phyloP scores from a whole-genome alignment of 805 yeast species.

The Metschnikowia drakensbergensis region DNA sequence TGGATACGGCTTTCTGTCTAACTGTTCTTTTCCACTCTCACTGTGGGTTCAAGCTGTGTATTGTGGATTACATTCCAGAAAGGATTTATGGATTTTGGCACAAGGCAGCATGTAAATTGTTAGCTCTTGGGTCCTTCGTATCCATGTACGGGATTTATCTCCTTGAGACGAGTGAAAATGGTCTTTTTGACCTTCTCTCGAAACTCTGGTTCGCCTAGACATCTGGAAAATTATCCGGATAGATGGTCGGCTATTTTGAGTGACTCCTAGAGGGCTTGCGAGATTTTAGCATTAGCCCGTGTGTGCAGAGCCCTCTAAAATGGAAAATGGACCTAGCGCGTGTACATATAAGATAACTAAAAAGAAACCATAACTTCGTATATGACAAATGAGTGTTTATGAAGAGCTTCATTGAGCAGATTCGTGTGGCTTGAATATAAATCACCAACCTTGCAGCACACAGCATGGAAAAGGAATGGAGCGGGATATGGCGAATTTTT shows the following conservation, averaged over 20 bases:
- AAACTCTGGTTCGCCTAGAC: slow-evolving; percentile 55
- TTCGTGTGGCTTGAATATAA: neutral
- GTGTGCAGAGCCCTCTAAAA: neutral
- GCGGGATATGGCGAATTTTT: neutral
- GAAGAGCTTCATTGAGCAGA: neutral
- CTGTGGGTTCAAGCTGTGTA: slow-evolving; percentile 86
- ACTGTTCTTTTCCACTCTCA: slow-evolving; percentile 72
- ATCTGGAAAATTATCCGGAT: neutral
- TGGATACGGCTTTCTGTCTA: slow-evolving; percentile 69
- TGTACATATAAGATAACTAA: neutral
- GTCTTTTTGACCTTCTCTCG: slow-evolving; percentile 62
- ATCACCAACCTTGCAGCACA: neutral
- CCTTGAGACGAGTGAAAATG: slow-evolving; percentile 76
- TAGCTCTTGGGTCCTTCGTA: slow-evolving; percentile 67
- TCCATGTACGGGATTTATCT: slow-evolving; percentile 78
- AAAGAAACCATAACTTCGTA: neutral
- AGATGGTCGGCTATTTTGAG: neutral
- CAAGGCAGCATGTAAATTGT: slow-evolving; percentile 59
- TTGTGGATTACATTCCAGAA: slow-evolving; percentile 85
- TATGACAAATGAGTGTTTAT: neutral
- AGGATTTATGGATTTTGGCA: slow-evolving; percentile 82
- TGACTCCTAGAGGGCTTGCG: neutral
- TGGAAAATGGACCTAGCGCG: neutral
- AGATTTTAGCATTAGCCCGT: neutral
- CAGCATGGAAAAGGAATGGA: neutral